phyloP scores from a whole-genome alignment of 1,284 basidiomycete genomes.

The Puccinia brachypodii region DNA sequence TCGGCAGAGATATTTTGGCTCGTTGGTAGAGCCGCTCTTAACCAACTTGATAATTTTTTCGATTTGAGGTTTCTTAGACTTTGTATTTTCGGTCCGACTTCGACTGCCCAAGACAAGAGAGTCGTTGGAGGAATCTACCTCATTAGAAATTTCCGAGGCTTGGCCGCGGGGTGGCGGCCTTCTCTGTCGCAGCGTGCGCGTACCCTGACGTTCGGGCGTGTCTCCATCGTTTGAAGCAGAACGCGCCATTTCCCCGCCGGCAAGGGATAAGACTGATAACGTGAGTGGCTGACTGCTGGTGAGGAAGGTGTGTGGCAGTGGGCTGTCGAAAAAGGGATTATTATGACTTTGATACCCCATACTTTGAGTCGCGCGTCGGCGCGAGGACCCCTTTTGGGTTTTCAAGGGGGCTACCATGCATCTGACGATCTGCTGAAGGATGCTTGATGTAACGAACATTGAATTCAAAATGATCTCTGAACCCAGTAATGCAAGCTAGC shows the following conservation, averaged over 20 bases:
- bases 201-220: neutral
- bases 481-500: too few relatives aligned
- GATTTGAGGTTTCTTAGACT: conserved; percentile 1
- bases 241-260: neutral
- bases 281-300: too few relatives aligned
- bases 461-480: too few relatives aligned
- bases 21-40: neutral
- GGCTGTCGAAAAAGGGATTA: too few relatives aligned
- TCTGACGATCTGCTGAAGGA: too few relatives aligned
- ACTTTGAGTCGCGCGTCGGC: too few relatives aligned
- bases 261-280: neutral
- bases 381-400: too few relatives aligned
- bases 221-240: neutral
- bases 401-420: too few relatives aligned
- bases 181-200: conserved; percentile 1
- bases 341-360: too few relatives aligned
- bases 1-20: conserved; percentile 23
- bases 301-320: too few relatives aligned
- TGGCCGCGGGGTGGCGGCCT: neutral
- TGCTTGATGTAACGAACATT: too few relatives aligned
- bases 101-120: neutral
- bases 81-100: too few relatives aligned
- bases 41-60: neutral
- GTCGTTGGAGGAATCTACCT: neutral
- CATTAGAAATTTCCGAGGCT: neutral